phyloP scores from a whole-genome alignment of 2,329 filamentous ascomycete genomes.

The Periconia macrospinosa region DNA sequence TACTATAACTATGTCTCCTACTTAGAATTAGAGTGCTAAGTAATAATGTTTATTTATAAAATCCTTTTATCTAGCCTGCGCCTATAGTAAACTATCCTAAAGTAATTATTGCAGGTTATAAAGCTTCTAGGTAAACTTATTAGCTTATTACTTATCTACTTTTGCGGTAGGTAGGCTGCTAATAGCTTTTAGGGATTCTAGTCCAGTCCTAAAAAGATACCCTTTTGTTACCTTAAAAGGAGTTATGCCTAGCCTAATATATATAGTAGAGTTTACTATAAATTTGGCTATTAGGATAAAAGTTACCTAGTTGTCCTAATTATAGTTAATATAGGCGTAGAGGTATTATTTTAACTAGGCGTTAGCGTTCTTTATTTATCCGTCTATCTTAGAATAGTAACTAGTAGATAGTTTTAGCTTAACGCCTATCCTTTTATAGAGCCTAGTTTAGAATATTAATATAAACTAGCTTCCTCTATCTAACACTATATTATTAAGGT shows the following conservation, averaged over 20 bases:
- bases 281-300: not conserved
- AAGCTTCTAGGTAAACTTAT: too few species aligned
- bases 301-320: not conserved
- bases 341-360: not conserved
- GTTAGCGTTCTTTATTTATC: slow-evolving; percentile 1
- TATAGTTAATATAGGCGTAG: not conserved
- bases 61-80: not conserved
- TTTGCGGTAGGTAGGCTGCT: too few species aligned
- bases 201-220: not conserved
- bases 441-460: not conserved
- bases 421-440: not conserved
- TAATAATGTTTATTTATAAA: not conserved
- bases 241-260: not conserved
- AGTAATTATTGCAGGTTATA: not conserved
- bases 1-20: too few species aligned
- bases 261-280: not conserved
- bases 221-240: not conserved
- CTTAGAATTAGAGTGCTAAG: too few species aligned
- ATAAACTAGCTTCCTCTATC: not conserved
- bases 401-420: not conserved
- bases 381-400: not conserved
- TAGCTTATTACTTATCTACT: too few species aligned
- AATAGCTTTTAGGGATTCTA: not conserved
- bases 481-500: not conserved
- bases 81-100: not conserved